Conservation (phyloP, 2,329 filamentous ascomycete species). For the Proliferodiscus dingleyae region DNA sequence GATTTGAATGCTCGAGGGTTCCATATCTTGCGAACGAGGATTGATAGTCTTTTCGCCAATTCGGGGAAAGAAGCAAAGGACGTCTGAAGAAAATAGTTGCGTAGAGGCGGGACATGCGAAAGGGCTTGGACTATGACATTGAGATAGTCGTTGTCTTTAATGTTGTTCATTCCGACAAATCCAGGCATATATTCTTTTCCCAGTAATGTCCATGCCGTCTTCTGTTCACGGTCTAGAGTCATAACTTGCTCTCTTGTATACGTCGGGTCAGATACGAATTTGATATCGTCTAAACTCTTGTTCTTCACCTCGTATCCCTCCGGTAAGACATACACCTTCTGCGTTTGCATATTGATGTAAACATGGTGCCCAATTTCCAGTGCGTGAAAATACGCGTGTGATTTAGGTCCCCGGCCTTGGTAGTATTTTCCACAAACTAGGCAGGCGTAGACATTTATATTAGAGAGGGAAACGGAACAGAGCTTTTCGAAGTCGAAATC, state of each 20-base stretch:
- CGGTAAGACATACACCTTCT: constrained; percentile 85
- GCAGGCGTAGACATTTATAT: constrained; percentile 98
- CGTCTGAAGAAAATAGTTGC: constrained; percentile 89
- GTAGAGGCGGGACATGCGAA: constrained; percentile 80
- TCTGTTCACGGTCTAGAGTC: constrained; percentile 64
- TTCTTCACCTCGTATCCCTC: constrained; percentile 96
- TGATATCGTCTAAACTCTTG: constrained; percentile 94
- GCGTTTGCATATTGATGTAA: constrained; percentile 94
- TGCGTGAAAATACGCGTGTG: constrained; percentile 95
- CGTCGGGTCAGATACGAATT: constrained; percentile 89
- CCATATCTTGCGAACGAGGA: constrained; percentile 94
- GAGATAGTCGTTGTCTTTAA: constrained; percentile 98
- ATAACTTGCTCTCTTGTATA: constrained; percentile 78
- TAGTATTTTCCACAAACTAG: constrained; percentile 98
- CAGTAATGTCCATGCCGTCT: constrained; percentile 68
- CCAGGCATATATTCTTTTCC: constrained; percentile 87
- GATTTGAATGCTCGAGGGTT: constrained; percentile 94
- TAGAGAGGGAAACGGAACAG: constrained; percentile 90
- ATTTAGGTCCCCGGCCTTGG: constrained; percentile 87
- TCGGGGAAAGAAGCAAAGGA: constrained; percentile 71
- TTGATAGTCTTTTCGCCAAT: constrained; percentile 81
- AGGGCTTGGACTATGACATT: constrained; percentile 92
- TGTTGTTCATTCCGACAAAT: constrained; percentile 99
- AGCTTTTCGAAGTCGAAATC: constrained; percentile 99
- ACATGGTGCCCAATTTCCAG: constrained; percentile 95